Evolutionary conservation across 2,329 filamentous ascomycete species (phyloP), one percentile per base, ranked within the genome.

Genomic region (Calonectria leucothoes): DNA sequence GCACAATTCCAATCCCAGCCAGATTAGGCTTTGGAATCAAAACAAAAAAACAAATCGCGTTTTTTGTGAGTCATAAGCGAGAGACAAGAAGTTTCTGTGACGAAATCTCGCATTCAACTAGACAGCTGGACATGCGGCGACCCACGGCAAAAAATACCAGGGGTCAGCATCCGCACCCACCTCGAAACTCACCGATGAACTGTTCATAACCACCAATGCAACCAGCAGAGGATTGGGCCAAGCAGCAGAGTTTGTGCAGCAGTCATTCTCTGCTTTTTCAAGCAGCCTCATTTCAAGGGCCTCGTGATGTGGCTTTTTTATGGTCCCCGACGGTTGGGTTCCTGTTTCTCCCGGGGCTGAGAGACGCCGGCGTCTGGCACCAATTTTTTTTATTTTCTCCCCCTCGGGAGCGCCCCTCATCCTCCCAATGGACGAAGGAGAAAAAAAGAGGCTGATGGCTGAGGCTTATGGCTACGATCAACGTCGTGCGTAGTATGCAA

Each of bases 321-420:
- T 49, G 33, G 59, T 59, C 61, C 23, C 37, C 49, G 29, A 49
- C 25, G 31, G 49, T 23, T 15, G 37, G 23, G 61, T 71, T 57
- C 69, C 63, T 71, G 51, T n/a, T 59, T 71, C 69, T 71, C 63
- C 69, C 69, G 69, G 39, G 63, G 39, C 51, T 33, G 23, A 57
- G 29, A 37, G n/a, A n/a, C n/a, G n/a, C n/a, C 42, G 15, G 49
- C 29, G 33, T 52, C 57, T 20, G 42, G 33, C 12, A 42, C 63
- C 61, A 66, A 69, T 51, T 69, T 69, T 69, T 25, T 69, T 69
- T 69, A 20, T 69, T 45, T 45, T 45, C 23, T 45, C 17, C 42
- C 42, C 20, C 57, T 1, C 27, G 14, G 37, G 66, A 35, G 37
- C 33, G 27, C 35, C 6, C 11, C 57, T n/a, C 35, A 45, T 45